Conservation (phyloP, 305 asterid genomes). For the Fraxinus albicans region DNA sequence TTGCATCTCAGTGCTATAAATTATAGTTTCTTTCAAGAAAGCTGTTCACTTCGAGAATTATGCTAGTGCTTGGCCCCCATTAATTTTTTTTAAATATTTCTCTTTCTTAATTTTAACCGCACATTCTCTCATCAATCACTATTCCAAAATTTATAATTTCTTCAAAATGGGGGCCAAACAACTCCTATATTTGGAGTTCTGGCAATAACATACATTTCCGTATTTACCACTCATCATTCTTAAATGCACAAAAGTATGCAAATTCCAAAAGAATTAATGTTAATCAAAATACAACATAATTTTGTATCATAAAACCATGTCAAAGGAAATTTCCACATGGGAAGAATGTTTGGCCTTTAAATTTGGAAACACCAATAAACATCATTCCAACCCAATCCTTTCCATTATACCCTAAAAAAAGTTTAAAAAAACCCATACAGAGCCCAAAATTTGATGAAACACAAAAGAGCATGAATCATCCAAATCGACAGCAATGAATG, state of each 20-base stretch:
- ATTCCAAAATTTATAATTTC: too few relatives aligned
- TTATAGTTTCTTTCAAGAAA: neutral
- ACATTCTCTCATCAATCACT: too few relatives aligned
- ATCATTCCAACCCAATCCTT: neutral
- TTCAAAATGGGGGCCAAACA: too few relatives aligned
- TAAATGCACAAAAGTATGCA: neutral
- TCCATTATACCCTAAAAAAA: neutral
- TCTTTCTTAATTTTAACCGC: too few relatives aligned
- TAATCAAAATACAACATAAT: neutral
- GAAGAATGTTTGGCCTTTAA: neutral
- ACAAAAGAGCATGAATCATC: neutral
- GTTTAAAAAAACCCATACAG: neutral
- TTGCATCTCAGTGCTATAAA: neutral
- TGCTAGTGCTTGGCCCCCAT: too few relatives aligned
- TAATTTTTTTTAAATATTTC: too few relatives aligned
- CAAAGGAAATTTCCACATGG: neutral
- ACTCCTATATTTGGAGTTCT: neutral
- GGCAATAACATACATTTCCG: neutral
- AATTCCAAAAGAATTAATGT: neutral
- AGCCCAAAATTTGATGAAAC: neutral
- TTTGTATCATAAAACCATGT: neutral
- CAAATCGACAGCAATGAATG: neutral
- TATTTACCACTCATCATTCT: neutral
- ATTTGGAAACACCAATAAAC: neutral
- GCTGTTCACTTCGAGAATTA: neutral